Evolutionary conservation across 257 asterid genomes (phyloP).

Genomic region (Solanum sejunctum): DNA sequence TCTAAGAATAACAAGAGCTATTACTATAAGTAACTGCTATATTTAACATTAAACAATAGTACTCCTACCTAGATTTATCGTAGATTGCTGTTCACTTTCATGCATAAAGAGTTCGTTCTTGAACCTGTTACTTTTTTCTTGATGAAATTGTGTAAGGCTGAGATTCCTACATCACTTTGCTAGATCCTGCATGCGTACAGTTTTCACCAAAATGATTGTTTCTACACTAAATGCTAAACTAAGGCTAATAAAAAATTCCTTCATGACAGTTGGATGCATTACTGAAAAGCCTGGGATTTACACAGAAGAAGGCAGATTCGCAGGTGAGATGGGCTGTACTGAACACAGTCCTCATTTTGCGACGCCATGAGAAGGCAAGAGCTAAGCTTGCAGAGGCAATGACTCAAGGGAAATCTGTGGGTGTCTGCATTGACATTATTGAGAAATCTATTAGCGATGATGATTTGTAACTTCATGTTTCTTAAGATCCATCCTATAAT

Average conservation of each 20-base stretch:
- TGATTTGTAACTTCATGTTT: constrained; percentile 16
- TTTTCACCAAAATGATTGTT: background rate
- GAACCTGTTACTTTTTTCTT: background rate
- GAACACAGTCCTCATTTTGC: constrained; percentile 55
- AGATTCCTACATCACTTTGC: background rate
- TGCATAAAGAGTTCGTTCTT: background rate
- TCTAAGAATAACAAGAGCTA: background rate
- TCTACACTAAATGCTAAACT: background rate
- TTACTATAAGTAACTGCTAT: background rate
- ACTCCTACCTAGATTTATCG: background rate
- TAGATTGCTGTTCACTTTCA: background rate
- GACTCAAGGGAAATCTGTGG: constrained; percentile 65
- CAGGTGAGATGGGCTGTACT: constrained; percentile 93
- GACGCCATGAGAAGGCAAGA: constrained; percentile 75
- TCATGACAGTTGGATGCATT: constrained; percentile 54
- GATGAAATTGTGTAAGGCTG: background rate
- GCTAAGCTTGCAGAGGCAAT: constrained; percentile 65
- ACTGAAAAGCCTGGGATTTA: constrained; percentile 72
- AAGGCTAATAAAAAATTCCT: constrained; percentile 2
- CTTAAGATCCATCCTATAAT: background rate
- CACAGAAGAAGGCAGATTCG: constrained; percentile 85
- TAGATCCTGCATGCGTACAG: background rate
- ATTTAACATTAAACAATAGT: background rate
- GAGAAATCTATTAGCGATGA: constrained; percentile 43
- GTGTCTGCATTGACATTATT: constrained; percentile 53